Conservation (phyloP, 805 yeast species). For the Spathaspora girioi region DNA sequence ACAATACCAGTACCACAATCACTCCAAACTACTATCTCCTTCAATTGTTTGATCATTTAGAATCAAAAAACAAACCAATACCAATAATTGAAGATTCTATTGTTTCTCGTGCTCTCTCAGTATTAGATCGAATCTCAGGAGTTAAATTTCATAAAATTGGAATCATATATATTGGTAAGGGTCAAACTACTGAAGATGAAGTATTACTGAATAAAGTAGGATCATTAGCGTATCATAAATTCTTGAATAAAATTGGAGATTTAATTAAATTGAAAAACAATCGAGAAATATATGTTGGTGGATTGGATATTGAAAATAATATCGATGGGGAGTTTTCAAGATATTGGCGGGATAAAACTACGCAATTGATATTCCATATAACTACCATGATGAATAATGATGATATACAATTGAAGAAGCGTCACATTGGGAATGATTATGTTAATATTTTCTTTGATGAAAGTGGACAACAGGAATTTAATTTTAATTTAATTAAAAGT, state of each 20-base stretch:
- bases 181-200: constrained; percentile 60
- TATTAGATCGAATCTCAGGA: constrained; percentile 73
- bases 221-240: constrained; percentile 56
- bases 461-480: constrained; percentile 52
- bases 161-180: constrained; percentile 66
- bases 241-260: constrained; percentile 57
- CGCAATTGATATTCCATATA: constrained; percentile 73
- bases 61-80: constrained; percentile 39
- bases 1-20: not conserved
- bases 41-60: constrained; percentile 48
- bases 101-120: constrained; percentile 48
- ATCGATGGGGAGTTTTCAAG: constrained; percentile 74
- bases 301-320: constrained; percentile 67
- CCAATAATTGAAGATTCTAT: constrained; percentile 48
- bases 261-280: constrained; percentile 52
- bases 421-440: constrained; percentile 84
- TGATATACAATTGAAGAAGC: constrained; percentile 48
- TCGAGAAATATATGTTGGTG: constrained; percentile 62
- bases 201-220: constrained; percentile 65
- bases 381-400: constrained; percentile 75
- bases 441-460: constrained; percentile 83
- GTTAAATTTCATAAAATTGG: constrained; percentile 80
- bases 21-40: constrained; percentile 45
- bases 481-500: constrained; percentile 65
- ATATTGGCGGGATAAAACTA: constrained; percentile 66